Base-by-base conservation (phyloP, 1,284 basidiomycete species). In the Irpex sp. region DNA sequence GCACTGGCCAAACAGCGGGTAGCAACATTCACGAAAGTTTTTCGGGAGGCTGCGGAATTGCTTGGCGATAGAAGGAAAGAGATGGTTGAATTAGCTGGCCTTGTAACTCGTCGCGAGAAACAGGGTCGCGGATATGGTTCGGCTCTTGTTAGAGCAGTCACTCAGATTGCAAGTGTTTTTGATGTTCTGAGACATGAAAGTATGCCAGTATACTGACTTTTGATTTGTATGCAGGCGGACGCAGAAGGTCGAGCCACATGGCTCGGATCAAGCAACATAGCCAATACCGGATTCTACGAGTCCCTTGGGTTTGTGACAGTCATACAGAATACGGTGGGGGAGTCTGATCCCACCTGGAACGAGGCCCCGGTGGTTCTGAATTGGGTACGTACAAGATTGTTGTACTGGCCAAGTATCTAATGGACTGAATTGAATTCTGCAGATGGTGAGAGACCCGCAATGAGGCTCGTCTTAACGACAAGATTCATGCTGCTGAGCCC, bases 261-360 rank as follows among this genome's bases (percentile, higher is more conserved):
- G 54, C 57, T 66, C n/a, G 33, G 37, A 15, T 63, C 62, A 19
- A 61, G 65, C 60, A 66, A 65, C 39, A 26, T 54, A 5, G 58
- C 43, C 17, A 66, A 66, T 43, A 58, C 49, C 4, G 57, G 17
- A 31, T 66, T 66, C 47, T 66, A 64, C 36, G 61, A 61, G 21
- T 31, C 35, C 11, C 43, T 61, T 15, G 65, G 65, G 11, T 66
- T 63, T 57, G 15, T 21, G 7, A 58, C 54, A 19, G 47, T 53
- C 11, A 8, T 4, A 39, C 4, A 8, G 9, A 49, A 63, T 31
- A 31, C 36, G 3, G 4, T 65, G 33, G 63, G 66, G 37, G 37
- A 49, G 17, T 60, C 61, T 19, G 59, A 66, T 59, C 56, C 62
- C 17, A 60, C 61, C 17, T 65, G 64, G 64, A 50, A 57, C 4